A percentile compares a stretch with the other conserved stretches of the same genome.
Evolutionary conservation across 768 basidiomycete genomes (phyloP).

Genomic region (Tremella yokohamensis): DNA sequence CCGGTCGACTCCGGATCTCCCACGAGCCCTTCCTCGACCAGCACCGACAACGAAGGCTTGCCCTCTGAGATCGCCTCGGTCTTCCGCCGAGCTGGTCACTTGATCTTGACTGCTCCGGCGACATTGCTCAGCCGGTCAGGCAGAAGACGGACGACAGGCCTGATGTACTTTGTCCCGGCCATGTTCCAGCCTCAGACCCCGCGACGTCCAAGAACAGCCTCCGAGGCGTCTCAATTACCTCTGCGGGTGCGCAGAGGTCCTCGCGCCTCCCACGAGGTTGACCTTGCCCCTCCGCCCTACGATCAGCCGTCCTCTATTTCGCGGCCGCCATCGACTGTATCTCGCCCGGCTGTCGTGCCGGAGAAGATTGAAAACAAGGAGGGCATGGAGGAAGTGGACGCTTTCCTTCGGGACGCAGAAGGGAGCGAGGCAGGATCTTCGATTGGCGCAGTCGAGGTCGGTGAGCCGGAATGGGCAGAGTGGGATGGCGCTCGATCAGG

Average conservation of each 20-base stretch:
- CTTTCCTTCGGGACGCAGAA: conserved; percentile 12
- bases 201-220: conserved; percentile 30
- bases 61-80: conserved; percentile 25
- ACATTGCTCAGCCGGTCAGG: conserved; percentile 18
- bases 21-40: conserved; percentile 9
- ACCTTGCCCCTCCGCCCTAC: not conserved
- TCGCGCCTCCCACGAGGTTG: not conserved
- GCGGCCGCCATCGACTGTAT: too few relatives aligned
- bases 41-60: conserved; percentile 10
- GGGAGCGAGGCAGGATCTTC: too few relatives aligned
- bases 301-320: not conserved
- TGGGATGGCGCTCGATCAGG: too few relatives aligned
- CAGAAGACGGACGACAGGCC: conserved; percentile 18
- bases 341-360: not conserved
- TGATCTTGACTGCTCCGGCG: conserved; percentile 40
- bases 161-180: conserved; percentile 40
- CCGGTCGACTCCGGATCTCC: conserved; percentile 5
- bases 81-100: conserved; percentile 34
- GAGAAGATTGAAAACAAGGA: not conserved
- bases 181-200: conserved; percentile 24
- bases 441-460: too few relatives aligned
- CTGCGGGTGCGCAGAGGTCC: conserved; percentile 9
- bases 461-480: too few relatives aligned
- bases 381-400: conserved; percentile 32
- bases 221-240: conserved; percentile 31